Evolutionary conservation across 768 basidiomycete species (phyloP), one percentile per base, ranked within the genome.

Genomic region (Termitomyces sp.): DNA sequence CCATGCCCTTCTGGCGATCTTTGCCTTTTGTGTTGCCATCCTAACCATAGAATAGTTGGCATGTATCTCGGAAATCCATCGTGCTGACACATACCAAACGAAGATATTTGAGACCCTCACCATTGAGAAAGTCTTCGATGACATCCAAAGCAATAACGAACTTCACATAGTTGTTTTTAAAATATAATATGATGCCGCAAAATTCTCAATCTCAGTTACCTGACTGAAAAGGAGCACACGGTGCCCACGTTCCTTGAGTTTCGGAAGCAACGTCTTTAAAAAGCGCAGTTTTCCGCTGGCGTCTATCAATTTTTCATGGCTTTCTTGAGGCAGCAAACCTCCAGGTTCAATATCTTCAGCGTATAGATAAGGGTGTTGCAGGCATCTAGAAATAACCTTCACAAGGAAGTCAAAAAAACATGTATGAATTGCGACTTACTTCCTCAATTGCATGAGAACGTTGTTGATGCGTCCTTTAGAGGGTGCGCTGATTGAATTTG

Each of bases 1-100:
- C 97, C 85, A 99, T 97, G 46, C 84, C 85, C 66, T 91, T 92
- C 68, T 99, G 97, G 22, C 97, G 81, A n/a, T 83, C 81, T 4
- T 77, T 75, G 62, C 90, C 85, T 66, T 89, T 89, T 3, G 93
- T 94, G 57, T 82, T 85, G 11, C 97, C 97, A 66, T 98, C 96
- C 90, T 96, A 62, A 1, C 60, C 58, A 41, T 37, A 28, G 24
- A 38, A 40, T 38, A 28, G 17, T 50, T 8, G 12, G n/a, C n/a
- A 10, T 19, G 2, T 40, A 28, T 38, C 17, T 28, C 49, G 4
- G 26, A 26, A 6, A 28, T 2, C 11, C 11, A 24, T n/a, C 26
- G n/a, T 50, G n/a, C 38, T 38, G 17, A 24, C 26, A 56, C 76
- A 50, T 64, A 92, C 91, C 60, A 96, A 69, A 59, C 93, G 84